phyloP scores from a whole-genome alignment of 106 monocot genomes.

The Phalaenopsis aphrodite region DNA sequence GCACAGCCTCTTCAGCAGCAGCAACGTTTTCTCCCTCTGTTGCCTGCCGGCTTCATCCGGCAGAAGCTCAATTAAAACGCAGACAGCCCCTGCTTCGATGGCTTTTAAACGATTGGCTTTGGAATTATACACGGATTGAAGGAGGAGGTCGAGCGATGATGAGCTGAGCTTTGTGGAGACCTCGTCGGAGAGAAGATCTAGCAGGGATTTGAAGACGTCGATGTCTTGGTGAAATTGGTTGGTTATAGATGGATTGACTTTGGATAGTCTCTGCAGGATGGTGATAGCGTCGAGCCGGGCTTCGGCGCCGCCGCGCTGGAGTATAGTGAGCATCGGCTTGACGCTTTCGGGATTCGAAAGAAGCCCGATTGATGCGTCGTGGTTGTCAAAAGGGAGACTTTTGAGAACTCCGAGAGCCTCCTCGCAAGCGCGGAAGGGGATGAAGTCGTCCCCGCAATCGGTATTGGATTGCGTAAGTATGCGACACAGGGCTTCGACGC shows the following conservation, averaged over 20 bases:
- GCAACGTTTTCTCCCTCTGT: conserved; percentile 45
- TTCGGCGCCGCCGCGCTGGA: conserved; percentile 62
- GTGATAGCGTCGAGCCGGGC: conserved; percentile 46
- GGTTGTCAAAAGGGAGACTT: conserved; percentile 34
- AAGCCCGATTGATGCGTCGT: conserved; percentile 19
- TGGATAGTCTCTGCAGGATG: conserved; percentile 37
- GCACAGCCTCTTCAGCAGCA: conserved; percentile 54
- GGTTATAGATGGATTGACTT: neutral
- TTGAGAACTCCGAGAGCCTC: conserved; percentile 48
- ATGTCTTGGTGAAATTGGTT: conserved; percentile 15
- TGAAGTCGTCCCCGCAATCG: conserved; percentile 30
- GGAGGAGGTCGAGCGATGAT: conserved; percentile 44
- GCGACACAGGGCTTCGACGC: conserved; percentile 31
- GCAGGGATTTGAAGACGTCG: conserved; percentile 47
- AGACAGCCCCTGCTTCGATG: conserved; percentile 56
- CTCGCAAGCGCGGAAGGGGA: conserved; percentile 46
- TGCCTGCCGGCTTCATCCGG: conserved; percentile 34
- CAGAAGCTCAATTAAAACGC: conserved; percentile 60
- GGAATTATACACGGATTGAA: conserved; percentile 22
- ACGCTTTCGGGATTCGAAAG: conserved; percentile 46
- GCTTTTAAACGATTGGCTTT: conserved; percentile 39
- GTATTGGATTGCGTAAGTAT: conserved; percentile 14
- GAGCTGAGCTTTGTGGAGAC: conserved; percentile 42
- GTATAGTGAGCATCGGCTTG: conserved; percentile 36
- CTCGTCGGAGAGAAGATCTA: conserved; percentile 73